These are phyloP conservation scores for Suillus variegatus DNA, from an alignment of 768 basidiomycete genomes.

Conservation along the genomic window DNA sequence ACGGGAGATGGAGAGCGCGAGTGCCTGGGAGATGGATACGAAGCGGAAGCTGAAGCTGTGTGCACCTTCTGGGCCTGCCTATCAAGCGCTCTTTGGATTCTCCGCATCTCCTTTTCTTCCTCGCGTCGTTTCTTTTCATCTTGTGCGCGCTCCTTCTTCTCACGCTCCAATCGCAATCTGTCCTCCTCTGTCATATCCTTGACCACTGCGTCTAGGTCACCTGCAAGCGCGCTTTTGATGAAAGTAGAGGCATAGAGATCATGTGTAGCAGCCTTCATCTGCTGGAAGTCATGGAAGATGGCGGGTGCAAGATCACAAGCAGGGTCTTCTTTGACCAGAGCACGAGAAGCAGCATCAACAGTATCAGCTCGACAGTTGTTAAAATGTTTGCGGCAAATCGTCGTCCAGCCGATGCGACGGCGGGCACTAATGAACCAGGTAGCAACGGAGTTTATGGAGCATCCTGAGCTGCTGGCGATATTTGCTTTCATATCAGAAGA, in stretches of 20 bases:
- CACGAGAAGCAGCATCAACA: constrained; percentile 28
- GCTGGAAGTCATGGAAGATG: constrained; percentile 25
- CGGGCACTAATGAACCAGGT: constrained; percentile 52
- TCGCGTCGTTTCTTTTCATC: neutral
- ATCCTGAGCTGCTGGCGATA: constrained; percentile 30
- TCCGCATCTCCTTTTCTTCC: constrained; percentile 11
- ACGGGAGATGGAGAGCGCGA: constrained; percentile 13
- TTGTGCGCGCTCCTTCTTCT: constrained; percentile 18
- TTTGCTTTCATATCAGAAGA: constrained; percentile 25
- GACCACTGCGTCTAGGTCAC: constrained; percentile 30
- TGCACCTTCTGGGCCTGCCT: neutral
- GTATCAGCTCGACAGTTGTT: constrained; percentile 23
- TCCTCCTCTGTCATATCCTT: constrained; percentile 27
- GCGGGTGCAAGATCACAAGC: constrained; percentile 11
- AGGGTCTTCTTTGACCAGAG: constrained; percentile 21
- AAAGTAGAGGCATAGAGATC: constrained; percentile 31
- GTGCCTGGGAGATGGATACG: constrained; percentile 20
- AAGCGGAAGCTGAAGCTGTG: neutral
- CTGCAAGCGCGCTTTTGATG: constrained; percentile 28
- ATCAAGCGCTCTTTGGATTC: constrained; percentile 1
- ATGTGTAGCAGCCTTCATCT: constrained; percentile 29
- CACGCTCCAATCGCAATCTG: neutral
- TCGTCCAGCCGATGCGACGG: constrained; percentile 56
- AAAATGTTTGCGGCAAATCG: constrained; percentile 33
- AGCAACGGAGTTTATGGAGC: constrained; percentile 34